These are phyloP conservation scores for Phytophthora citrophthora DNA, from an alignment of 352 stramenopile species.

Conservation along the genomic window DNA sequence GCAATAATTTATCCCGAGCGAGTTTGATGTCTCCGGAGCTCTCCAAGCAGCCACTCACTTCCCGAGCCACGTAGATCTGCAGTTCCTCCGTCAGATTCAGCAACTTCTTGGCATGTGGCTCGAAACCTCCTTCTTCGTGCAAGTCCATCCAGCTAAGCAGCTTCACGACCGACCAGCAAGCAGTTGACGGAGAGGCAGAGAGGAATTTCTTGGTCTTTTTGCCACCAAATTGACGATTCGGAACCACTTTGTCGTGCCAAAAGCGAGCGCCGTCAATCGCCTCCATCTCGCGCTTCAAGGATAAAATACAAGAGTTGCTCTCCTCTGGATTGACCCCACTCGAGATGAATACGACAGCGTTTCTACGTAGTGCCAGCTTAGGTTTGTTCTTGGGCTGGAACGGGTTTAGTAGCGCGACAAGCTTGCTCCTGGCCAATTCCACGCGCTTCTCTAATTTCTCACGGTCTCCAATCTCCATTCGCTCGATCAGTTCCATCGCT, in stretches of 20 bases:
- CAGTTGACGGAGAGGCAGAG: slow-evolving; percentile 22
- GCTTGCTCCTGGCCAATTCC: slow-evolving; percentile 57
- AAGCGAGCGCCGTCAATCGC: slow-evolving; percentile 60
- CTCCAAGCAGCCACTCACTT: slow-evolving; percentile 36
- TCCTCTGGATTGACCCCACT: neutral
- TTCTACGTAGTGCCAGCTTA: slow-evolving; percentile 44
- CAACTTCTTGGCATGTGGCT: slow-evolving; percentile 49
- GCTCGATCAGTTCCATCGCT: slow-evolving; percentile 63
- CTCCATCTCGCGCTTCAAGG: slow-evolving; percentile 38
- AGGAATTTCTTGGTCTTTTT: slow-evolving; percentile 49
- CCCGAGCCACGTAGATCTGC: slow-evolving; percentile 55
- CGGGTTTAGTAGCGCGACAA: slow-evolving; percentile 59
- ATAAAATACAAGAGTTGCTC: slow-evolving; percentile 9
- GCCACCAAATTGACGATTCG: slow-evolving; percentile 42
- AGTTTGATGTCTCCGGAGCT: slow-evolving; percentile 40
- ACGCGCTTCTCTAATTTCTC: slow-evolving; percentile 63
- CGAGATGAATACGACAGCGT: slow-evolving; percentile 48
- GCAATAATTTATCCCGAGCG: slow-evolving; percentile 45
- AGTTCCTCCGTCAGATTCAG: slow-evolving; percentile 47
- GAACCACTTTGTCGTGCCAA: slow-evolving; percentile 60
- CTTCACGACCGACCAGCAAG: slow-evolving; percentile 51
- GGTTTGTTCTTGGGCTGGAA: slow-evolving; percentile 58
- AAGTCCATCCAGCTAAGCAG: slow-evolving; percentile 67
- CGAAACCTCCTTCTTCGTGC: slow-evolving; percentile 56
- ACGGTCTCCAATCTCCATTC: slow-evolving; percentile 58